Base-by-base conservation (phyloP, 441 rosid species). In the Codiaeum variegatum region DNA sequence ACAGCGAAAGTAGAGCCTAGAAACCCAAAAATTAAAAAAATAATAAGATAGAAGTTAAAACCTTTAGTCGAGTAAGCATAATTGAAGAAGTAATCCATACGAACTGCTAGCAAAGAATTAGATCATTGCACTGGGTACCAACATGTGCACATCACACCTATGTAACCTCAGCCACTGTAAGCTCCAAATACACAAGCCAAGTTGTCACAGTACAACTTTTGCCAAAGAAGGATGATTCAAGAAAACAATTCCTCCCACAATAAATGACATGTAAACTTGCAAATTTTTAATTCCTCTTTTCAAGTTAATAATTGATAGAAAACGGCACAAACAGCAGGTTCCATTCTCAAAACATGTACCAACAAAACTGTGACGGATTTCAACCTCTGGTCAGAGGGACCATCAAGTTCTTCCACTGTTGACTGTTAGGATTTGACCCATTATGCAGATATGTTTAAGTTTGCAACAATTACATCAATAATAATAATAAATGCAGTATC, bases 1-100 rank as follows among this genome's bases (percentile, higher is more conserved):
- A 93, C 83, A 95, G 84, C 66, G 97, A 87, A 78, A 95, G 96
- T 76, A 95, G 83, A 61, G 92, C 97, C 99, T 95, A 79, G 47
- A 86, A 78, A 74, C 65, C 76, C 73, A 71, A 82, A 38, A 59
- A 32, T 5, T 2, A 78, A 73, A 71, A 82, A 38, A 60, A n/a
- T n/a, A n/a, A n/a, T n/a, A n/a, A n/a, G n/a, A n/a, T n/a, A n/a
- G n/a, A n/a, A n/a, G n/a, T 24, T 26, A 55, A 67, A 76, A 73
- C 62, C 49, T 62, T 82, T 70, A 80, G 77, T 64, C 34, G 66
- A 66, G 18, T 42, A 31, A 13, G 32, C 73, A 76, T 49, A 75
- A 34, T 54, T 65, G 15, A 52, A 18, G 4, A 29, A 66, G 67
- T 3, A 62, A 62, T 55, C 29, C 40, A 55, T 13, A 34, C 69